A percentile compares a stretch with the other conserved stretches of the same genome.
These are phyloP conservation scores for Aspergillus kassunensis DNA, from an alignment of 495 filamentous ascomycete genomes.

Conservation along the genomic window DNA sequence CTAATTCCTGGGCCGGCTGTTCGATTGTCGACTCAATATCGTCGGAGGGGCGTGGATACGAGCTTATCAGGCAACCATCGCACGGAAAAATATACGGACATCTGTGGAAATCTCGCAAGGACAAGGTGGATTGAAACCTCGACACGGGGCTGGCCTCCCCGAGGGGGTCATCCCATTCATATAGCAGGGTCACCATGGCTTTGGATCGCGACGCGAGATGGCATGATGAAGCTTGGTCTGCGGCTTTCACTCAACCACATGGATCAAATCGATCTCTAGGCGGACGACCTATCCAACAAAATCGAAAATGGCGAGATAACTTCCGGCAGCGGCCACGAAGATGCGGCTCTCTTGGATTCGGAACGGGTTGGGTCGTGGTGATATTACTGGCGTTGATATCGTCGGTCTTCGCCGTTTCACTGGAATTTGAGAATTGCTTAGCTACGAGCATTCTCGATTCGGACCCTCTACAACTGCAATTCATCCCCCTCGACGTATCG, in stretches of 20 bases:
- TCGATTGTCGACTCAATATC: neutral
- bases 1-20: neutral
- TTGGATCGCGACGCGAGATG: slow-evolving; percentile 25
- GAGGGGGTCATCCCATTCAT: slow-evolving; percentile 43
- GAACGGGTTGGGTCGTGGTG: slow-evolving; percentile 18
- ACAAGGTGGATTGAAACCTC: slow-evolving; percentile 43
- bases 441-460: slow-evolving; percentile 52
- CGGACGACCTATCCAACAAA: slow-evolving; percentile 6
- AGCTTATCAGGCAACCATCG: slow-evolving; percentile 16
- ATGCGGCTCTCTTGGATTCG: slow-evolving; percentile 8
- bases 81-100: neutral
- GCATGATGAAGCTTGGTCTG: slow-evolving; percentile 9
- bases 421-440: slow-evolving; percentile 85
- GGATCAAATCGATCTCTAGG: slow-evolving; percentile 10
- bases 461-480: slow-evolving; percentile 64
- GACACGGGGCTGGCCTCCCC: slow-evolving; percentile 45
- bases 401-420: slow-evolving; percentile 49
- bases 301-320: slow-evolving; percentile 24
- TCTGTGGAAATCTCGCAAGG: slow-evolving; percentile 9
- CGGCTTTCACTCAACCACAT: slow-evolving; percentile 10
- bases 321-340: slow-evolving; percentile 20
- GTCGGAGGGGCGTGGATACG: slow-evolving; percentile 8
- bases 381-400: slow-evolving; percentile 21
- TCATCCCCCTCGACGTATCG: slow-evolving; percentile 65
- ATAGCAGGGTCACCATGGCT: slow-evolving; percentile 32